A percentile compares a stretch with the other conserved stretches of the same genome.
Conservation (phyloP, 1,284 basidiomycete species). For the Cryptococcus sp. region DNA sequence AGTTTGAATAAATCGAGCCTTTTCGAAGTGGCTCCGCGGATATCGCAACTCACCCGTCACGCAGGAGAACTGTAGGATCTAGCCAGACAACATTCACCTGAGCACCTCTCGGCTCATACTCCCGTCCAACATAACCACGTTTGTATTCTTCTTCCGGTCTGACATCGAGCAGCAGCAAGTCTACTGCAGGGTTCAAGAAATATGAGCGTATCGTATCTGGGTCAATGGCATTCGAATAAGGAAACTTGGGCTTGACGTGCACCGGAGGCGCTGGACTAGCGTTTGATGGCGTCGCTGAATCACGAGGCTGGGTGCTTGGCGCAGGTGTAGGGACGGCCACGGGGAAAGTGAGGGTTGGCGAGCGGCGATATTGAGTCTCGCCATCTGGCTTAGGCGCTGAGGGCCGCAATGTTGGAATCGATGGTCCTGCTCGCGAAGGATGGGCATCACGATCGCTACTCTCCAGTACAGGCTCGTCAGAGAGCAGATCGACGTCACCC, state of each 20-base stretch:
- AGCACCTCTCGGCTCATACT: constrained; percentile 54
- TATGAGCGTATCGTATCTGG: constrained; percentile 67
- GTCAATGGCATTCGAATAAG: constrained; percentile 61
- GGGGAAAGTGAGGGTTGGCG: constrained; percentile 18
- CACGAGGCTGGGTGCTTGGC: not conserved
- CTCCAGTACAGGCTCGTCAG: constrained; percentile 15
- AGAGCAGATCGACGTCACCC: constrained; percentile 12
- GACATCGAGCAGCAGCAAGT: constrained; percentile 79
- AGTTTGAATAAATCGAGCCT: not conserved
- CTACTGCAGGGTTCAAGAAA: constrained; percentile 60
- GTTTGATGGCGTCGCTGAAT: constrained; percentile 1
- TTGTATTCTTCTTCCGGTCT: constrained; percentile 76
- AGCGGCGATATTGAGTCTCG: constrained; percentile 4
- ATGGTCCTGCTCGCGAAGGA: constrained; percentile 4
- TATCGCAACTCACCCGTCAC: constrained; percentile 62
- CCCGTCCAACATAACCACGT: constrained; percentile 66
- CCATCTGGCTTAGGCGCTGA: constrained; percentile 3
- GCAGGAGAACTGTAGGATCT: constrained; percentile 73
- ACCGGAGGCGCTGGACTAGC: not conserved
- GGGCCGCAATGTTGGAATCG: constrained; percentile 1
- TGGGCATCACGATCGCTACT: constrained; percentile 7
- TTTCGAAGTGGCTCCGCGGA: not conserved
- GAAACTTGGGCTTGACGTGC: constrained; percentile 54
- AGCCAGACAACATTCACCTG: constrained; percentile 67
- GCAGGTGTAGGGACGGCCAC: constrained; percentile 22